Evolutionary conservation across 2,329 filamentous ascomycete genomes (phyloP), one percentile per base, ranked within the genome.

Genomic region (Camillea tinctor): DNA sequence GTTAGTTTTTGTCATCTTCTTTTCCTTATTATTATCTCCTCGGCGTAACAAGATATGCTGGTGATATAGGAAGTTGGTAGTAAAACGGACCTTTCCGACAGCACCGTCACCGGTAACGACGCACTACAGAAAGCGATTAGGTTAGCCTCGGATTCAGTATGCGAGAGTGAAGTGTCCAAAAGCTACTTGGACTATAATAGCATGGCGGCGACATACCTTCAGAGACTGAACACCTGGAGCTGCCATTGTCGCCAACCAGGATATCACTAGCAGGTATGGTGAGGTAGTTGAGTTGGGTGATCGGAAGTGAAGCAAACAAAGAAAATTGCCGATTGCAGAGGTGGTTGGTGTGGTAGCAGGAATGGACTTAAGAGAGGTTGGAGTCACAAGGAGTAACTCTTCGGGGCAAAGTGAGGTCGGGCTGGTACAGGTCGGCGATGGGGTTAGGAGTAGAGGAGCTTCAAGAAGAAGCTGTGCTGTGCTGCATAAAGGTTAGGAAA

Each of bases 31-130:
- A n/a, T n/a, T n/a, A n/a, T 30, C 13, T 30, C 3, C 13, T 9
- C 8, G 44, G 57, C 59, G 56, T 26, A 55, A 49, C 57, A 62
- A 60, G 40, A 56, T 52, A 61, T 48, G 7, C 61, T 50, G 51
- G 54, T 57, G 49, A 30, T 57, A 57, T 55, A 57, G 55, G 55
- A 56, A 60, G 54, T 52, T 61, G 50, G 58, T 63, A 60, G 60
- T 26, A 52, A 50, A 59, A 76, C 82, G 79, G 80, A 97, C 93
- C 87, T 99, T 99, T 79, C 95, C 95, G 72, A 99, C 95, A 76
- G 95, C 95, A 91, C 95, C 95, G 79, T 99, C 95, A 81, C 95
- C 95, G 65, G 95, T 98, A 75, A 99, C 95, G 76, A 99, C 95
- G 78, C 95, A 99, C 93, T 97, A 70, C 62, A 72, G 44, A 23